Conservation (phyloP, 345 rosid species). For the Acer saccharum region DNA sequence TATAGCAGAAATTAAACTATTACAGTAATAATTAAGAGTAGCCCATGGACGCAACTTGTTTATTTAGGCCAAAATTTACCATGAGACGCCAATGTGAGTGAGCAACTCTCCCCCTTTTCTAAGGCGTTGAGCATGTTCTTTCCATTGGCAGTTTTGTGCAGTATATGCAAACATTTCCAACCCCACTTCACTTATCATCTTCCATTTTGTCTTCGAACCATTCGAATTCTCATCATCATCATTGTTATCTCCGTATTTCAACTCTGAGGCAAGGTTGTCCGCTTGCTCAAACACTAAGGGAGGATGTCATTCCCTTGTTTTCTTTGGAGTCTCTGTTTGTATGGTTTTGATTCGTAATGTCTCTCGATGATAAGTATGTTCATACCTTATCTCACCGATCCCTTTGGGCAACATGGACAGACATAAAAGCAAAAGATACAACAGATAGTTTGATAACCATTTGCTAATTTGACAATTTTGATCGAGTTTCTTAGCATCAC, state of each 20-base stretch:
- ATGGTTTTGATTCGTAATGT: neutral
- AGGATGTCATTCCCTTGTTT: neutral
- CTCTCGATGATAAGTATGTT: neutral
- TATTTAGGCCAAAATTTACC: no score
- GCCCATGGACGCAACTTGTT: no score
- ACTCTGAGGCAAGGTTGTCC: neutral
- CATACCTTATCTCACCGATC: neutral
- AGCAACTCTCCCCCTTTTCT: no score
- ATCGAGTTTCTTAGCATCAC: neutral
- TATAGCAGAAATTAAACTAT: no score
- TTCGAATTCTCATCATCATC: neutral
- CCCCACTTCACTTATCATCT: neutral
- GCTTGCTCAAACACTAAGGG: neutral
- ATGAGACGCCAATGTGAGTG: no score
- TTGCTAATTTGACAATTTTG: neutral
- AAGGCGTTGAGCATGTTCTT: no score
- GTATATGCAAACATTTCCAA: neutral
- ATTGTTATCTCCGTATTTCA: neutral
- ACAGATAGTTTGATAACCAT: neutral
- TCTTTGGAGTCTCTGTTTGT: neutral
- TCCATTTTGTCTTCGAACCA: neutral
- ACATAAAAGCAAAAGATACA: neutral
- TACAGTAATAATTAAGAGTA: no score
- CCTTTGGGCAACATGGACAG: neutral
- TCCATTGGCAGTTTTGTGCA: no score